Base-by-base conservation (phyloP, 306 rosid species). In the Cucumis sativus region DNA sequence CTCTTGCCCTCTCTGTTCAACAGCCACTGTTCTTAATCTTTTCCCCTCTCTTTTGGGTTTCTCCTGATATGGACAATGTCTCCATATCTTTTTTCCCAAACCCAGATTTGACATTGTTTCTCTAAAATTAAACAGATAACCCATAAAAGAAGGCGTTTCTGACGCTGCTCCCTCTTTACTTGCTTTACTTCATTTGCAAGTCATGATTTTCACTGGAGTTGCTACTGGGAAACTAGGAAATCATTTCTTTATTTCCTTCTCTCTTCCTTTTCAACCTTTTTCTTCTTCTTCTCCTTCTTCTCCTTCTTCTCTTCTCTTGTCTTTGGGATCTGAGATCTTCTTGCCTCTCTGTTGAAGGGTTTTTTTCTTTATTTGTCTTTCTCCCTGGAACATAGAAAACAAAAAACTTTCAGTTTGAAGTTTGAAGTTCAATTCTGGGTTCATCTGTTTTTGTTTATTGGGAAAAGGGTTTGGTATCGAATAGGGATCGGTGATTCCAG, bases 391-490 rank as follows among this genome's bases (percentile, higher is more conserved):
- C 79, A 35, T 61, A 45, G 75, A 70, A 70, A 56, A 70, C 52
- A 3, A 72, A 74, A 76, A 56, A 43, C 77, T 76, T 79, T 65
- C 82, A 77, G 78, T 66, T 70, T 84, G 83, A 73, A 81, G 49
- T 82, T 37, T 84, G 83, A 73, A 81, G 49, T 82, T 37, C 47
- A 59, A 69, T 56, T 64, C 72, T 81, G 75, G 30, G 70, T 75
- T 72, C 56, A 68, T 82, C 68, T 79, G 70, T 85, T 82, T 81
- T 62, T 83, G 82, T 60, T 78, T 84, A 82, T 87, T 7, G 96
- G 92, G 91, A 84, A 69, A 69, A 20, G 57, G 57, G 57, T 83
- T 81, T 82, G 88, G 88, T 85, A 51, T 80, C 73, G 6, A 72
- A 56, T 83, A 69, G 85, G 84, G 83, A 84, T 86, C 75, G 77